Evolutionary conservation across 2,329 filamentous ascomycete genomes (phyloP), one percentile per base, ranked within the genome.

Genomic region (Periconia macrospinosa): DNA sequence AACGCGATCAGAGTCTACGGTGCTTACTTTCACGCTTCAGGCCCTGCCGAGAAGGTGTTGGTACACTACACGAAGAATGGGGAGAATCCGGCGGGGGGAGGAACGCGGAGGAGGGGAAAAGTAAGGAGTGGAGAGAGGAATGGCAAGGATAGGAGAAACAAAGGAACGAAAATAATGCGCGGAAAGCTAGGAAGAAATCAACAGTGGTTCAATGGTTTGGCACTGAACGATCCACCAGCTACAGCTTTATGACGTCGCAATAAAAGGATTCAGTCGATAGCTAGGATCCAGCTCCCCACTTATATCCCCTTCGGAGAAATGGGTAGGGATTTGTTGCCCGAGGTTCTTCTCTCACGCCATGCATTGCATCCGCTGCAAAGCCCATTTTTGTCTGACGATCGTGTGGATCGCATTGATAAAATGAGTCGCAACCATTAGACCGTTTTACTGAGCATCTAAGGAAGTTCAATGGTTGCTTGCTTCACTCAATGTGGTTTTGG

Each of bases 41-140:
- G 23, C 8, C 23, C 23, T 5, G 23, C 23, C 23, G 23, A 27
- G 5, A 27, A 10, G 33, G 15, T 37, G 33, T n/a, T 37, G 33
- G 33, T 13, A 37, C 33, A 37, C 23, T 27, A 27, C 11, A 10
- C 33, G 15, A 37, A 13, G 33, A n/a, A n/a, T 37, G 33, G 33
- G 11, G 33, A 14, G 3, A n/a, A 37, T 13, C 3, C 15, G 11
- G 15, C 11, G 11, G 15, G 33, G 33, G 15, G 15, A 10, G 33
- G 15, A 6, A 37, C 11, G 33, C 33, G 33, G 33, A 37, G 33
- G 11, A 37, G 33, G 33, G 33, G 33, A 13, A 13, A 37, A 6
- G 33, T n/a, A 13, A n/a, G 33, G 56, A 60, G 57, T 55, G 46
- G 40, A 55, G 47, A 47, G 46, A n/a, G 49, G 41, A 42, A 33